Conservation (phyloP, 2,329 filamentous ascomycete species). For the Aspergillus sp. region DNA sequence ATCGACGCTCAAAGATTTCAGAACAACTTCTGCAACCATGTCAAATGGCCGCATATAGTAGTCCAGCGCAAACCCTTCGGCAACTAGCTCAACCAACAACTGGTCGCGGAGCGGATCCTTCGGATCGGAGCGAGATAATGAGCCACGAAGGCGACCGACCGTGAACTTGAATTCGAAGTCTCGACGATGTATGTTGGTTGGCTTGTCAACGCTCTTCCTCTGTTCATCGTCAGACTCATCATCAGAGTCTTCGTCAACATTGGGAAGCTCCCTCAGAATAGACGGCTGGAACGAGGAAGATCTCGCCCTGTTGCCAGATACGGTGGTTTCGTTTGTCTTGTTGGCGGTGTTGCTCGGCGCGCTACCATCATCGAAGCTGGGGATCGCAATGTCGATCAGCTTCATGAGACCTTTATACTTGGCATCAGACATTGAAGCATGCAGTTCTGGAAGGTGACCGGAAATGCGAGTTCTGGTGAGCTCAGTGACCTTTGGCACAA, state of each 20-base stretch:
- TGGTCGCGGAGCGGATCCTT: constrained; percentile 74
- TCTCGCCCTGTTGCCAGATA: constrained; percentile 49
- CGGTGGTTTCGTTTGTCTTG: constrained; percentile 33
- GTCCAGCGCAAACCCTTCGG: constrained; percentile 82
- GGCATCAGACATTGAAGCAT: constrained; percentile 86
- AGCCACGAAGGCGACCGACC: constrained; percentile 90
- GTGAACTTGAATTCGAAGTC: constrained; percentile 97
- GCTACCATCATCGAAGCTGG: constrained; percentile 66
- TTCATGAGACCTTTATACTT: constrained; percentile 99
- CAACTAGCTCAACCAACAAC: constrained; percentile 85
- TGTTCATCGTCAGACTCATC: constrained; percentile 66
- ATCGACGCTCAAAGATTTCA: constrained; percentile 84
- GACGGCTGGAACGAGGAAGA: constrained; percentile 75
- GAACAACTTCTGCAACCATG: constrained; percentile 86
- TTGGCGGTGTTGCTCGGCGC: constrained; percentile 37
- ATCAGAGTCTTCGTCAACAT: constrained; percentile 69
- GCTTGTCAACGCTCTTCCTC: constrained; percentile 46
- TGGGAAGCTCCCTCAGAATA: constrained; percentile 70
- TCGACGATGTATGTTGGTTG: constrained; percentile 77
- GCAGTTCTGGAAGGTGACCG: constrained; percentile 86
- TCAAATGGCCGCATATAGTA: constrained; percentile 88
- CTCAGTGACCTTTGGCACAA: constrained; percentile 92
- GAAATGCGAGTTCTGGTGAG: constrained; percentile 89
- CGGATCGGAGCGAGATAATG: constrained; percentile 82
- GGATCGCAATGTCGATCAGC: constrained; percentile 91